Evolutionary conservation across 768 basidiomycete genomes (phyloP), one percentile per base, ranked within the genome.

Genomic region (Dentipellis fragilis): DNA sequence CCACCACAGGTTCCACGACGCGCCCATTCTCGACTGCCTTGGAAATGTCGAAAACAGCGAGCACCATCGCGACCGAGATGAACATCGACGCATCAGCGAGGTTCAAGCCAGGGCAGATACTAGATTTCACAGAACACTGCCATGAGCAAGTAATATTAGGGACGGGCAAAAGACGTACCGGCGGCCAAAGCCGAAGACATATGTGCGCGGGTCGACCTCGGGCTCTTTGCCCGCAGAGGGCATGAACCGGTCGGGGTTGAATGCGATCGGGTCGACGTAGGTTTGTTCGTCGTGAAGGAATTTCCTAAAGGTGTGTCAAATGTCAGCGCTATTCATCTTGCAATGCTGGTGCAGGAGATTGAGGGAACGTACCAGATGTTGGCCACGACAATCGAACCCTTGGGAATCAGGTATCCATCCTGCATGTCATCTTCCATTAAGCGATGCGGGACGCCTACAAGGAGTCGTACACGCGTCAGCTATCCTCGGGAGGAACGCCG

Each of bases 401-500:
- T 69, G 4, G 72, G 72, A 22, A 75, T 72, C 42, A 67, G 62
- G 62, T 68, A 70, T 1, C 67, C 69, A 0, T 71, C 55, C 52
- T 75, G 73, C 0, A 65, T 63, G 47, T 74, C 72, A 49, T 75
- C 73, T 22, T 64, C 61, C 35, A 60, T 67, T 12, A 65, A 57
- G 29, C 66, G 63, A 56, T 75, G 74, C 0, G 72, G 42, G 12
- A n/a, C 42, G 42, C 16, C 42, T 2, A n/a, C 7, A 7, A 14
- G 2, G 42, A 1, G 36, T 11, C 12, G 50, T 5, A 62, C 55
- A 29, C 29, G 3, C 29, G 29, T 29, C 29, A 29, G 52, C 1
- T 1, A 23, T 10, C n/a, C 7, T 17, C 12, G 3, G 9, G 4
- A 19, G 40, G 9, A 14, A 29, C 6, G 6, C 29, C n/a, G n/a